Evolutionary conservation across 2,329 filamentous ascomycete genomes (phyloP).

Genomic region (Xylaria sp.): DNA sequence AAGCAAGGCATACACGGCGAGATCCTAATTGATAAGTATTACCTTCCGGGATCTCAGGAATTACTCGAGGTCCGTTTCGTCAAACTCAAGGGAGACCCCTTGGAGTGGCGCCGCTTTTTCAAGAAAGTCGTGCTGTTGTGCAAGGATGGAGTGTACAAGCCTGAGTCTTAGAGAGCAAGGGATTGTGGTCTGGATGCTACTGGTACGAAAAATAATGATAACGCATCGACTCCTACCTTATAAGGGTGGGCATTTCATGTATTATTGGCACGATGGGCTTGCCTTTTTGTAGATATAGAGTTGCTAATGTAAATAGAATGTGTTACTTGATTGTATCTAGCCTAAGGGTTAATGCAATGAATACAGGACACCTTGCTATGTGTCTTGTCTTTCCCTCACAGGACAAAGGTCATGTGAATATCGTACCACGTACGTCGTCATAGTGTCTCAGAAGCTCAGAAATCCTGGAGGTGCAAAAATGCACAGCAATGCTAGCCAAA

Average conservation of each 20-base stretch:
- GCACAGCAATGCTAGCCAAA: neutral
- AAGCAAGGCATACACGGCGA: constrained; percentile 79
- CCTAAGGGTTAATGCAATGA: neutral
- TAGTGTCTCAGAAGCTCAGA: neutral
- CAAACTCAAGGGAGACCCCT: constrained; percentile 93
- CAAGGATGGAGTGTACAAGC: constrained; percentile 81
- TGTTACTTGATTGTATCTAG: neutral
- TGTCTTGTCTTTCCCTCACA: neutral
- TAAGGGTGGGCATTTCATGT: neutral
- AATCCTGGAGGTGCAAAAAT: neutral
- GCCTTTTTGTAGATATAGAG: constrained; percentile 2
- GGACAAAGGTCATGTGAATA: neutral
- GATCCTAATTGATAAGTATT: constrained; percentile 75
- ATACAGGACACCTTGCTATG: neutral
- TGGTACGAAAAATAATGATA: constrained; percentile 1
- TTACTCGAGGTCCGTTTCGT: constrained; percentile 88
- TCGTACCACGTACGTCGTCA: neutral
- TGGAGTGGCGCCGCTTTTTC: constrained; percentile 97
- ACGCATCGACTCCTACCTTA: neutral
- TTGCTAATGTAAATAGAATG: constrained; percentile 10
- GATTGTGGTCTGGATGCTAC: constrained; percentile 9
- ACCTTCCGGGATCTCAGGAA: constrained; percentile 65
- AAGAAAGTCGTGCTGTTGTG: constrained; percentile 92
- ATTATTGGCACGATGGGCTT: neutral
- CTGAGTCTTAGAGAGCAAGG: constrained; percentile 52